Base-by-base conservation (phyloP, 2,329 filamentous ascomycete species). In the Fusarium camptoceras region DNA sequence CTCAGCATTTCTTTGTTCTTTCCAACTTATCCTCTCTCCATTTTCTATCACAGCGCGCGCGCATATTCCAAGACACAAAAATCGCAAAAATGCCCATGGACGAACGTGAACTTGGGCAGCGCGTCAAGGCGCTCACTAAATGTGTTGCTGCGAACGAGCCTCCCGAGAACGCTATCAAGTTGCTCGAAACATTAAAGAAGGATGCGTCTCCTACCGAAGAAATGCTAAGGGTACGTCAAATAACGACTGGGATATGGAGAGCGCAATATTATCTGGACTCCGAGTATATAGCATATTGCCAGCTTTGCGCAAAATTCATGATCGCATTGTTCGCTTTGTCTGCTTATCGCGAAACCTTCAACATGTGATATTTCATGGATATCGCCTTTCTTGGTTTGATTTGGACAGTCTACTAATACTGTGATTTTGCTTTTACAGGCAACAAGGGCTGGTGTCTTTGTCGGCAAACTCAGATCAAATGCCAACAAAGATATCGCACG, bases 361-460 rank as follows among this genome's bases (percentile, higher is more conserved):
- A 34, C 22, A 24, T 55, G 24, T 37, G 27, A 47, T 51, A 43
- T 55, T 27, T 31, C 18, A 31, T 27, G 39, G 48, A 55, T 28
- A 18, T 41, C 25, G 39, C 22, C 16, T 56, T 20, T 58, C 34
- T 22, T 27, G 30, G 46, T 31, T 53, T 16, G 27, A 43, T 11
- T 18, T 49, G 63, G 39, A 49, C 37, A 46, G 12, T 53, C 39
- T 39, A 48, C 70, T 74, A 61, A 73, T 44, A 27, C 25, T 28
- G 42, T 46, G 64, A 57, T 53, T 64, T 34, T 39, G 47, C 42
- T 42, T 54, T 18, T 37, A 56, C 65, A 91, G 89, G 86, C 92
- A 43, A 98, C 95, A n/a, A 92, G 92, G 74, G 95, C 97, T 54
- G 96, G 96, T 74, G 91, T 97, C 71, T 89, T 92, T 53, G 92